These are phyloP conservation scores for Leucocoprinus birnbaumii DNA, from an alignment of 768 basidiomycete species.

Conservation along the genomic window DNA sequence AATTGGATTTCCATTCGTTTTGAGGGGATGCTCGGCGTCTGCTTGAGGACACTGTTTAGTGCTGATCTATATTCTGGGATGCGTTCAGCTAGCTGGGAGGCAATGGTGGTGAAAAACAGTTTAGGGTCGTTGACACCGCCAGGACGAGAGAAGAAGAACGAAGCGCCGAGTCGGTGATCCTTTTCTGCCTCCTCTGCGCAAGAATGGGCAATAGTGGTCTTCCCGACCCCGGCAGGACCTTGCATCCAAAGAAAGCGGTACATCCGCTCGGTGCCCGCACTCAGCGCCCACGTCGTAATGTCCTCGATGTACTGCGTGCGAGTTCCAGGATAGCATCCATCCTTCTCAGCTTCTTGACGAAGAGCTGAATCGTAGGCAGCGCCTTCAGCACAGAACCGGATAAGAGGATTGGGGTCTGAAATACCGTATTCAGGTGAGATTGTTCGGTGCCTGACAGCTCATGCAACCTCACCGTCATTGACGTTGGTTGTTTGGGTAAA, in stretches of 20 bases:
- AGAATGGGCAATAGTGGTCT: neutral
- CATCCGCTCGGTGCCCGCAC: neutral
- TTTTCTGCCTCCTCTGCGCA: neutral
- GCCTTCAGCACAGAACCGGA: too few species aligned
- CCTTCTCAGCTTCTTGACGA: too few species aligned
- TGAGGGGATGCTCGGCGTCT: neutral
- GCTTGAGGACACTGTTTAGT: too few species aligned
- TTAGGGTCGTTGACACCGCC: neutral
- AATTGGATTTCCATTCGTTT: slow-evolving; percentile 1
- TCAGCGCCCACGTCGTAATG: neutral
- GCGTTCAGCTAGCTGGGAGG: slow-evolving; percentile 1
- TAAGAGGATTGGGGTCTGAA: too few species aligned
- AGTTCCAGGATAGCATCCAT: neutral
- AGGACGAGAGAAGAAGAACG: neutral
- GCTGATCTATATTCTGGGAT: neutral
- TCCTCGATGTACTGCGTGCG: neutral
- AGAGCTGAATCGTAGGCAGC: too few species aligned
- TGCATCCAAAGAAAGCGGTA: neutral
- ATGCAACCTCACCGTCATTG: too few species aligned
- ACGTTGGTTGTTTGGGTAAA: too few species aligned
- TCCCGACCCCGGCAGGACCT: neutral
- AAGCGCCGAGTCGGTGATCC: neutral
- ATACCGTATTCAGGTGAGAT: too few species aligned
- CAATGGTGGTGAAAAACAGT: neutral
- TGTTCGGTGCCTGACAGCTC: too few species aligned